These are phyloP conservation scores for Cicer yamashitae DNA, from an alignment of 306 rosid genomes.

Conservation along the genomic window DNA sequence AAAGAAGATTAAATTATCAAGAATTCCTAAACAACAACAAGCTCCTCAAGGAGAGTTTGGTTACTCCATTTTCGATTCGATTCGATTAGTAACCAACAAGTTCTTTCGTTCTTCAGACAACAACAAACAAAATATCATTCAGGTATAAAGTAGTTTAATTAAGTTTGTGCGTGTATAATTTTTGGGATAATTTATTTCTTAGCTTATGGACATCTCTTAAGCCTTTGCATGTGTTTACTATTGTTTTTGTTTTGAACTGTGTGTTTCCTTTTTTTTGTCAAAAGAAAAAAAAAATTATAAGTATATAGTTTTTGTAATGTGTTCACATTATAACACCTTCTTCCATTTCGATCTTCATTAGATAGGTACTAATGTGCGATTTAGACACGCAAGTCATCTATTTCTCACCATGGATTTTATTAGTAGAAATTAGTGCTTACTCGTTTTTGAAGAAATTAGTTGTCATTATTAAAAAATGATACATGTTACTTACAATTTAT, in stretches of 20 bases:
- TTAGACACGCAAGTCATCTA: background rate
- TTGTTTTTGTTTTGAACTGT: conserved; percentile 21
- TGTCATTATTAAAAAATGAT: too few relatives aligned
- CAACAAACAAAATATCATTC: conserved; percentile 45
- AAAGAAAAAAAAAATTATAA: background rate
- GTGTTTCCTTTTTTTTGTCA: background rate
- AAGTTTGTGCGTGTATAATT: background rate
- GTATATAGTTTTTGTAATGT: background rate
- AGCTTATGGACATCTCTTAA: background rate
- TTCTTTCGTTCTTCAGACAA: conserved; percentile 41
- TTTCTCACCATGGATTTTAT: background rate
- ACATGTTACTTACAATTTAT: too few relatives aligned
- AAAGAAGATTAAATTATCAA: conserved; percentile 68
- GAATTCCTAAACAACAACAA: conserved; percentile 41
- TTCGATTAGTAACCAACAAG: conserved; percentile 48
- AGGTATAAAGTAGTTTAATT: conserved; percentile 38
- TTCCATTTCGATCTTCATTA: background rate
- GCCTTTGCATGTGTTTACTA: conserved; percentile 36
- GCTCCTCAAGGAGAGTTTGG: conserved; percentile 44
- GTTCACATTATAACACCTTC: background rate
- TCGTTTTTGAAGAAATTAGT: too few relatives aligned
- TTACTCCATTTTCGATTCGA: conserved; percentile 58
- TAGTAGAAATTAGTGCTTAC: conserved; percentile 9
- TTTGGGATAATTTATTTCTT: background rate
- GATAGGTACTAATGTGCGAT: background rate